These are phyloP conservation scores for Sanguinoderma infundibulare DNA, from an alignment of 1,284 basidiomycete genomes.

Conservation along the genomic window DNA sequence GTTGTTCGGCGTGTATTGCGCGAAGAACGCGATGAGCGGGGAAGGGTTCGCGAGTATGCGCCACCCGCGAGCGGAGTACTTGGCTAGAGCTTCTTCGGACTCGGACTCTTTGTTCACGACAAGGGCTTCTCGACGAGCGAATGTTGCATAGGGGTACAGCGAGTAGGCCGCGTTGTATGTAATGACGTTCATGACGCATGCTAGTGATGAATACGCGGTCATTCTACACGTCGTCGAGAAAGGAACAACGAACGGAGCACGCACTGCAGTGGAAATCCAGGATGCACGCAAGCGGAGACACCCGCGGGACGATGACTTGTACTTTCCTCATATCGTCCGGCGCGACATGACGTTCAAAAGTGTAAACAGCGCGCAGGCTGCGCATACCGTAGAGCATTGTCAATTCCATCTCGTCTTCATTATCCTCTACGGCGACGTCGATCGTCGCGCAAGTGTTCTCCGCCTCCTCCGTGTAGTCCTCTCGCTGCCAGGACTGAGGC, in stretches of 20 bases:
- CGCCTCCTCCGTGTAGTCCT: constrained; percentile 9
- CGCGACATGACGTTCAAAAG: constrained; percentile 14
- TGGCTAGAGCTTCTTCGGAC: constrained; percentile 21
- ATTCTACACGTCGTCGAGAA: too few relatives aligned
- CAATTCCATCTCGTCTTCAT: neutral
- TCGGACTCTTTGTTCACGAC: neutral
- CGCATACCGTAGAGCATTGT: constrained; percentile 3
- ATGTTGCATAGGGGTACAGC: constrained; percentile 40
- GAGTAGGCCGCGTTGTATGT: constrained; percentile 37
- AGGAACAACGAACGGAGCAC: too few relatives aligned
- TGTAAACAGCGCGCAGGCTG: constrained; percentile 11
- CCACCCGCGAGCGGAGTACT: constrained; percentile 38
- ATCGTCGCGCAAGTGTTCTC: neutral
- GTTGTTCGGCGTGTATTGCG: neutral
- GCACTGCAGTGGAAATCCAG: constrained; percentile 50
- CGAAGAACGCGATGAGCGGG: neutral
- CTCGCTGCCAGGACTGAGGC: constrained; percentile 12
- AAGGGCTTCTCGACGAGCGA: constrained; percentile 27
- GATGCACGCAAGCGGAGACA: constrained; percentile 38
- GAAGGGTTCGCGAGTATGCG: constrained; percentile 16
- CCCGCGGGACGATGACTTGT: constrained; percentile 27
- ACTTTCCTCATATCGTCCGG: constrained; percentile 1
- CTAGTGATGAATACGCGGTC: too few relatives aligned
- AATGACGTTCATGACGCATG: constrained; percentile 51
- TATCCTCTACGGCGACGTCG: neutral